Base-by-base conservation (phyloP, 192 early-diverging fungal species). In the Paraglomus occultum region DNA sequence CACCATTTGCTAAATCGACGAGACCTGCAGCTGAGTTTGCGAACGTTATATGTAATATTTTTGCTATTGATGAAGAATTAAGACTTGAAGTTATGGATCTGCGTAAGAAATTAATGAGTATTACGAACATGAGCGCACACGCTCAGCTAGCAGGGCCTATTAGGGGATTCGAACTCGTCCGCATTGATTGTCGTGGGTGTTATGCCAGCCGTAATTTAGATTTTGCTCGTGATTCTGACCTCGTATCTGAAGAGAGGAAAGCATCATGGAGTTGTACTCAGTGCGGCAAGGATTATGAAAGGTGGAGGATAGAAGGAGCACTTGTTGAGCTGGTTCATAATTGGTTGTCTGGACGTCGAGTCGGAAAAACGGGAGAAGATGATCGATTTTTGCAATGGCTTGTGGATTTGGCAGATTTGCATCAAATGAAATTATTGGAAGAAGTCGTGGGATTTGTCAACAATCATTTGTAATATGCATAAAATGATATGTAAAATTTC, bases 141-240 rank as follows among this genome's bases (percentile, higher is more conserved):
- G 86, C 97, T 0, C 74, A 84, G 61, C 96, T 96, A 76, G 71
- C 78, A 53, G 92, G 94, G 64, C 94, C 95, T 0, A 95, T 92
- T 74, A 87, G 91, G 64, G 85, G 84, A 14, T 83, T 95, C 73
- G 79, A 88, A 14, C 69, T 99, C 12, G 76, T 84, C 6, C 91
- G 90, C 15, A 88, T 96, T 12, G 89, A 95, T 51, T 99, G 97
- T 76, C 85, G 87, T 61, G 91, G 87, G 64, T 99, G 97, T 75
- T 90, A 90, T 71, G 87, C 87, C 67, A 85, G 85, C 61, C 80
- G 88, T 9, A 95, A 99, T 77, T 75, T 97, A 71, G 97, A 99
- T 76, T 87, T 99, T 66, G 94, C 90, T 62, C 87, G 95, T 43
- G 93, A 96, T 60, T 80, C 80, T 22, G 84, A 85, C 50, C 70